These are phyloP conservation scores for Echeveria elegans DNA, from an alignment of 164 flowering plant species.

Conservation along the genomic window DNA sequence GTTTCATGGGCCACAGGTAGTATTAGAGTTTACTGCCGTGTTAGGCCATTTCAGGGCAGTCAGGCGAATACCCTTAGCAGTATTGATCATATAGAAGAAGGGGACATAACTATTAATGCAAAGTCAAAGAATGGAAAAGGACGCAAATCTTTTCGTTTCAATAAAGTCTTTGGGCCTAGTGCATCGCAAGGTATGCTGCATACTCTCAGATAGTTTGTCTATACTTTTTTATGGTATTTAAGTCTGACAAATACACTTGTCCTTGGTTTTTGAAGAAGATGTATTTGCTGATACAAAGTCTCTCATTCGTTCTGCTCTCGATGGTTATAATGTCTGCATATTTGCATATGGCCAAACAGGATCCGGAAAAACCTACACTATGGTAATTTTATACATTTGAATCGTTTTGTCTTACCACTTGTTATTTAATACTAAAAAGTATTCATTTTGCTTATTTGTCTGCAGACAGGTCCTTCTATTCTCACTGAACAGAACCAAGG, in stretches of 20 bases:
- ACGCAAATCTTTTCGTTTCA: conserved; percentile 69
- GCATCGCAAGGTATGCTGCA: conserved; percentile 76
- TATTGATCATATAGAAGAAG: conserved; percentile 74
- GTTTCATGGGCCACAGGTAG: conserved; percentile 45
- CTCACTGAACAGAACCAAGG: conserved; percentile 81
- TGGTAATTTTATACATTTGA: too few species aligned
- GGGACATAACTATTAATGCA: conserved; percentile 51
- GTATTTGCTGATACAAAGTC: conserved; percentile 92
- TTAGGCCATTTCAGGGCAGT: conserved; percentile 77
- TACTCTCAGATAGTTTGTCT: neutral
- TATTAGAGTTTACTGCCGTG: conserved; percentile 93
- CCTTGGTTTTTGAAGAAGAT: conserved; percentile 51
- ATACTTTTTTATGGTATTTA: conserved; percentile 1
- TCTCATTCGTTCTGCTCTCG: conserved; percentile 89
- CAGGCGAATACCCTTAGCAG: conserved; percentile 44
- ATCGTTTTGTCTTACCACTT: too few species aligned
- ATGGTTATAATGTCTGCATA: conserved; percentile 97
- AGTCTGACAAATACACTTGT: neutral
- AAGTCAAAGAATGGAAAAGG: conserved; percentile 78
- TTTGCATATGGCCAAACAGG: conserved; percentile 99
- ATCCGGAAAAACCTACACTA: conserved; percentile 91
- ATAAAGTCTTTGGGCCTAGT: conserved; percentile 87
- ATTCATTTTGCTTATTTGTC: conserved; percentile 9
- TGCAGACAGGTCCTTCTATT: conserved; percentile 83
- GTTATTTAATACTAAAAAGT: neutral